These are phyloP conservation scores for Fusarium duplospermum DNA, from an alignment of 2,329 filamentous ascomycete species.

Conservation along the genomic window DNA sequence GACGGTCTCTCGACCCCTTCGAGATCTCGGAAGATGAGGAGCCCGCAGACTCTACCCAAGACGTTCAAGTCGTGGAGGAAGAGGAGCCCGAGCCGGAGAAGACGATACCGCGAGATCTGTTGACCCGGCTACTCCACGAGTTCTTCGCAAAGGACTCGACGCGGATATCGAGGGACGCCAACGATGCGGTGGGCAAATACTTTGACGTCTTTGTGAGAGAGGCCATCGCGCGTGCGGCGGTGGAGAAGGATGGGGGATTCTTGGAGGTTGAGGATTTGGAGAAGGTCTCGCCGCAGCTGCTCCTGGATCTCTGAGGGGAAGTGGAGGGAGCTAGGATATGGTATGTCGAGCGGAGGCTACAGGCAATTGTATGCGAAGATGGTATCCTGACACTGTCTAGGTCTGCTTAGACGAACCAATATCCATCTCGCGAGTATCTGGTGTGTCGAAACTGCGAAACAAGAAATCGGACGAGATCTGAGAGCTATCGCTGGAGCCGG, in stretches of 20 bases:
- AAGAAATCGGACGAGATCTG: background rate
- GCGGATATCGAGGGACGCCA: constrained; percentile 81
- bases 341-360: background rate
- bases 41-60: constrained; percentile 31
- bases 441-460: background rate
- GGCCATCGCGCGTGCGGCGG: constrained; percentile 82
- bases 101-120: constrained; percentile 76
- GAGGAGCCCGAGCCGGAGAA: constrained; percentile 54
- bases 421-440: background rate
- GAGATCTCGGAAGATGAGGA: constrained; percentile 50
- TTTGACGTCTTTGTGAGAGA: constrained; percentile 92
- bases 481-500: background rate
- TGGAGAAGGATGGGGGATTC: constrained; percentile 77
- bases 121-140: constrained; percentile 82
- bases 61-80: constrained; percentile 39
- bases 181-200: constrained; percentile 82
- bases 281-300: constrained; percentile 84
- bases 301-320: constrained; percentile 79
- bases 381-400: background rate
- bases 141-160: constrained; percentile 80
- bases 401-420: background rate
- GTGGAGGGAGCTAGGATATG: background rate
- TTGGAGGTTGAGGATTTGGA: constrained; percentile 91
- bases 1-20: constrained; percentile 51
- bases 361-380: background rate